Conservation (phyloP, 164 flowering plant species). For the Nymphaea colorata region DNA sequence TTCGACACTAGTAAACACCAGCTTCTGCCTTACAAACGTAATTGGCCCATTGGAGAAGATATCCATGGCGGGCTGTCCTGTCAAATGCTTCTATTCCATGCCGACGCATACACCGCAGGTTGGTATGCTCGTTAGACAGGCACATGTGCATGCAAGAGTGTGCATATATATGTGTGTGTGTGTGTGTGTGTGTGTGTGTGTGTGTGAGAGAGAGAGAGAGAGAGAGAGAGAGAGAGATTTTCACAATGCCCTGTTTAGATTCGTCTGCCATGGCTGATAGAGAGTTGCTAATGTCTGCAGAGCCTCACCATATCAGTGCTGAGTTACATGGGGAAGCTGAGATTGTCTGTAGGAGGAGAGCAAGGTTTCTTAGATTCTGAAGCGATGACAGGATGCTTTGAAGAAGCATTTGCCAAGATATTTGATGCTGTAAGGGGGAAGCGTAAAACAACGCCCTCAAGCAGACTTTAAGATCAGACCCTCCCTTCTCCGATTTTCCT, state of each 20-base stretch:
- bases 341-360: constrained; percentile 25
- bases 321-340: constrained; percentile 34
- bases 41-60: constrained; percentile 34
- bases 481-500: too few relatives aligned
- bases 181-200: too few relatives aligned
- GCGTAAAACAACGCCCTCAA: not conserved
- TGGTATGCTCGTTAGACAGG: not conserved
- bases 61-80: constrained; percentile 25
- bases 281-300: constrained; percentile 13
- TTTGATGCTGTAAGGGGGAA: constrained; percentile 16
- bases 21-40: constrained; percentile 33
- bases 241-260: not conserved
- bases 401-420: constrained; percentile 21
- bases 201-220: not conserved
- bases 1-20: constrained; percentile 22
- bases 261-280: too few relatives aligned
- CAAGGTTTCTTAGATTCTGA: constrained; percentile 24
- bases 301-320: constrained; percentile 25
- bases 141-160: not conserved
- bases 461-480: too few relatives aligned
- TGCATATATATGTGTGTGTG: not conserved
- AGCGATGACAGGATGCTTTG: constrained; percentile 17
- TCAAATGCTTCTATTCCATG: constrained; percentile 28
- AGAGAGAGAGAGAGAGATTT: too few relatives aligned
- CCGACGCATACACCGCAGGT: constrained; percentile 34